These are phyloP conservation scores for Boletus vinaceobasis DNA, from an alignment of 768 basidiomycete species.

Conservation along the genomic window DNA sequence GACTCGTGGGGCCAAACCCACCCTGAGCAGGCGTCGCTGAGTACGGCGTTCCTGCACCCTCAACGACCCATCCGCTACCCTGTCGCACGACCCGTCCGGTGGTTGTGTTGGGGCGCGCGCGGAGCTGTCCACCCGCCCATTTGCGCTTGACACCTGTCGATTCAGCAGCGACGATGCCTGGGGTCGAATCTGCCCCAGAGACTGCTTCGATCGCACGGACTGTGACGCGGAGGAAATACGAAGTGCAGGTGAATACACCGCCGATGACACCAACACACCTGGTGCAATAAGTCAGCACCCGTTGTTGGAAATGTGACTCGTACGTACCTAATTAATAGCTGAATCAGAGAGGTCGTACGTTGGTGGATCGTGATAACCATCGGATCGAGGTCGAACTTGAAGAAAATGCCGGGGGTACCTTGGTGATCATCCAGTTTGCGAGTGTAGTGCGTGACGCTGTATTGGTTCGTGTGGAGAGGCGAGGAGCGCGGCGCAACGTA, in stretches of 20 bases:
- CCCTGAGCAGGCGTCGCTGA: slow-evolving; percentile 33
- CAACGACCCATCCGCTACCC: slow-evolving; percentile 58
- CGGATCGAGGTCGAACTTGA: slow-evolving; percentile 97
- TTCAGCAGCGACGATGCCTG: slow-evolving; percentile 62
- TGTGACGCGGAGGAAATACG: slow-evolving; percentile 67
- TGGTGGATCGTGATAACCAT: slow-evolving; percentile 83
- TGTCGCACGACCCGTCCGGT: slow-evolving; percentile 48
- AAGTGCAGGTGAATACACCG: slow-evolving; percentile 82
- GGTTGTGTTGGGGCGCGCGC: slow-evolving; percentile 43
- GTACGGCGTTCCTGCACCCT: slow-evolving; percentile 42
- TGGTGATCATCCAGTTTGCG: slow-evolving; percentile 68
- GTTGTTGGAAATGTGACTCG: background rate
- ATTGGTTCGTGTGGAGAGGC: slow-evolving; percentile 77
- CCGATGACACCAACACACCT: slow-evolving; percentile 91
- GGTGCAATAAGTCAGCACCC: background rate
- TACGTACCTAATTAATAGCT: slow-evolving; percentile 71
- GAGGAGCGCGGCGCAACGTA: slow-evolving; percentile 72
- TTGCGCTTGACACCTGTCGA: slow-evolving; percentile 61
- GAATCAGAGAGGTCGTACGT: slow-evolving; percentile 76
- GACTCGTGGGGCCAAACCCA: slow-evolving; percentile 24
- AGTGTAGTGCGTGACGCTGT: slow-evolving; percentile 92
- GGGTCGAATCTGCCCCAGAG: slow-evolving; percentile 47
- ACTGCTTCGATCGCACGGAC: slow-evolving; percentile 65
- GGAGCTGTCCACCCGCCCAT: slow-evolving; percentile 65
- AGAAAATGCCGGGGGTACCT: slow-evolving; percentile 93